These are phyloP conservation scores for Waitea zeae DNA, from an alignment of 1,284 basidiomycete genomes.

Conservation along the genomic window DNA sequence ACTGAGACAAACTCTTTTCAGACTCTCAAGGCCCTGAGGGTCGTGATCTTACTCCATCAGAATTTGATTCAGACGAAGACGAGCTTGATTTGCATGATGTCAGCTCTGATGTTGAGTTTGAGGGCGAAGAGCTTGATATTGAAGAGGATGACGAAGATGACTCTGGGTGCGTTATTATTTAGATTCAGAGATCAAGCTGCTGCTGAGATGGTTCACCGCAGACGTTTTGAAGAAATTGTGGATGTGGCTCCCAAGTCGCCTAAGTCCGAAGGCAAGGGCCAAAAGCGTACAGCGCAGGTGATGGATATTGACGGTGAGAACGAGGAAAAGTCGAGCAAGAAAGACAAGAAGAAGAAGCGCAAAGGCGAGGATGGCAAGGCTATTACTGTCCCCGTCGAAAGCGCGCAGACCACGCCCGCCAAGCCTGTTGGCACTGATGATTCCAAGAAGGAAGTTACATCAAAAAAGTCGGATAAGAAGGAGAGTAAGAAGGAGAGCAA, in stretches of 20 bases:
- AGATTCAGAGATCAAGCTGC: slow-evolving; percentile 1
- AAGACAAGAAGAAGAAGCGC: slow-evolving; percentile 46
- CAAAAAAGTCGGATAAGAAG: slow-evolving; percentile 23
- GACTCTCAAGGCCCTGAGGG: slow-evolving; percentile 25
- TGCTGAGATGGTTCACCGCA: slow-evolving; percentile 10
- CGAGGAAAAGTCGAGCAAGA: slow-evolving; percentile 26
- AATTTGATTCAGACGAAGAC: slow-evolving; percentile 27
- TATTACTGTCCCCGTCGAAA: slow-evolving; percentile 43
- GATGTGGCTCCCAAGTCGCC: too few relatives aligned
- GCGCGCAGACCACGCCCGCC: slow-evolving; percentile 24
- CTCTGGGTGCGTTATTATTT: slow-evolving; percentile 14
- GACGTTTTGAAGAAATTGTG: slow-evolving; percentile 42
- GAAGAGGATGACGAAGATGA: slow-evolving; percentile 44
- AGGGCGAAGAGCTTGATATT: slow-evolving; percentile 36
- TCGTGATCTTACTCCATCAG: slow-evolving; percentile 30
- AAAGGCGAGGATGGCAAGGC: too few relatives aligned
- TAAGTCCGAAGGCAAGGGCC: slow-evolving; percentile 14
- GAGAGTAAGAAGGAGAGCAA: slow-evolving; percentile 23
- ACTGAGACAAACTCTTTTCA: too few relatives aligned
- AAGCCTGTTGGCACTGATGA: slow-evolving; percentile 12
- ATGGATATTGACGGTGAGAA: slow-evolving; percentile 23
- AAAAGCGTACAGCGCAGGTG: slow-evolving; percentile 49
- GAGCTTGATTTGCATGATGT: slow-evolving; percentile 52
- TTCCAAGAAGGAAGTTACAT: slow-evolving; percentile 16
- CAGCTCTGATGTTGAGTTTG: slow-evolving; percentile 61